Base-by-base conservation (phyloP, 2,329 filamentous ascomycete genomes). In the Paramyrothecium roridum region DNA sequence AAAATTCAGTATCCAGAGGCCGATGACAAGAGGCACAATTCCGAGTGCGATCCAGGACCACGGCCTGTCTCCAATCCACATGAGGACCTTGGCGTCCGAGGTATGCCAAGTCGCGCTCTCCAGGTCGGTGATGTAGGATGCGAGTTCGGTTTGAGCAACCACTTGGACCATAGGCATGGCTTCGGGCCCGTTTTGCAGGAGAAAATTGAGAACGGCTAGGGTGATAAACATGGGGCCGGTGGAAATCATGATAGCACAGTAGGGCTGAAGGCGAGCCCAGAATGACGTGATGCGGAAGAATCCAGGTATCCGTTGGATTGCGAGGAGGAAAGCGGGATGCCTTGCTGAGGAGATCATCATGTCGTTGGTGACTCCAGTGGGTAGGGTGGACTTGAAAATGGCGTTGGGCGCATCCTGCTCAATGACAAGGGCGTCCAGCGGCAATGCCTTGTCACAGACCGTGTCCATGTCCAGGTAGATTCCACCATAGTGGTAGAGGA, bases 291-390 rank as follows among this genome's bases (percentile, higher is more conserved):
- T 58, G 66, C 89, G 81, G 70, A 90, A 90, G 54, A 79, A 77
- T 46, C 57, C 50, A 55, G 84, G 80, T n/a, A 93, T 75, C 13
- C 81, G 78, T 59, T 88, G 80, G 63, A 91, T 88, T 43, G 88
- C 85, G 50, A 80, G 78, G 52, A 86, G 76, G 76, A 91, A 91
- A 75, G 90, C 90, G 0, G 88, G 88, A 63, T 93, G 90, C 57
- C 85, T 80, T 0, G 87, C 84, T 1, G 89, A 80, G 17, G 88
- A 75, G 50, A 88, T 88, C 88, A 93, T 91, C 45, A 86, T 87
- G 65, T 93, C 89, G 75, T 93, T 93, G 61, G 86, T 89, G 62
- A 93, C 90, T 59, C 89, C 89, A 1, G 89, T 93, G 2, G 90
- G 90, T 3, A 81, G 75, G 0, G 90, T 93, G 60, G 68, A 69